Evolutionary conservation across 2,329 filamentous ascomycete species (phyloP).

Genomic region (Pseudofabraea citricarpa): DNA sequence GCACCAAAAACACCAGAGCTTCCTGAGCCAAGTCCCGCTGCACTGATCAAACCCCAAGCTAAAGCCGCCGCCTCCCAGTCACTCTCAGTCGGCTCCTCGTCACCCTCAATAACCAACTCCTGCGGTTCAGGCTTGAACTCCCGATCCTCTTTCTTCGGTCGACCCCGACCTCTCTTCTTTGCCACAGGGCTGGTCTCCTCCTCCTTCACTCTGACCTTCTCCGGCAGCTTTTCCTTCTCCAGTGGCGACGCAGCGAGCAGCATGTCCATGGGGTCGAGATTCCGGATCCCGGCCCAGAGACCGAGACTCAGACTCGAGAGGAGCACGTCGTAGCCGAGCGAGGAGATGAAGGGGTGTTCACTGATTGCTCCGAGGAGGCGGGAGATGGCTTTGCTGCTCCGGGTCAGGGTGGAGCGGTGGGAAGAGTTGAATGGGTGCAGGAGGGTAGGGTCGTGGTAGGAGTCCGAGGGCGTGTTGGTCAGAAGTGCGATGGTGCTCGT

Average conservation of each 20-base stretch:
- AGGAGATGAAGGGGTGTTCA: slow-evolving; percentile 53
- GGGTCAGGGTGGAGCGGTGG: slow-evolving; percentile 38
- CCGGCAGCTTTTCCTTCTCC: slow-evolving; percentile 3
- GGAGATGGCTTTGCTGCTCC: slow-evolving; percentile 38
- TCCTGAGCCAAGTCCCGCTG: slow-evolving; percentile 40
- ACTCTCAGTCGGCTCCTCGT: slow-evolving; percentile 32
- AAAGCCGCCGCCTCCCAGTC: slow-evolving; percentile 44
- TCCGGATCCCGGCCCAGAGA: slow-evolving; percentile 51
- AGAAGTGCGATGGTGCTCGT: slow-evolving; percentile 37
- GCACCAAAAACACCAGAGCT: slow-evolving; percentile 42
- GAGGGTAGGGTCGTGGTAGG: slow-evolving; percentile 44
- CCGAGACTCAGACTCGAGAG: slow-evolving; percentile 49
- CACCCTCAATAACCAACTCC: slow-evolving; percentile 31
- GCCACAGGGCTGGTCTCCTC: slow-evolving; percentile 4
- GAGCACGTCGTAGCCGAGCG: slow-evolving; percentile 54
- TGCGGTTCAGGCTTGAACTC: slow-evolving; percentile 29
- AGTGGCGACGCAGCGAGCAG: slow-evolving; percentile 23
- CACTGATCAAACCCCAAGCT: slow-evolving; percentile 39
- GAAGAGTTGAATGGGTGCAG: slow-evolving; percentile 41
- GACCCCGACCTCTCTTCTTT: slow-evolving; percentile 5
- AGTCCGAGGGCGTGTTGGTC: slow-evolving; percentile 41
- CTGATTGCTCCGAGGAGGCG: slow-evolving; percentile 44
- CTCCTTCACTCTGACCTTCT: slow-evolving; percentile 4
- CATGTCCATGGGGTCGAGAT: slow-evolving; percentile 45
- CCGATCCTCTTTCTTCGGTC: slow-evolving; percentile 24